Base-by-base conservation (phyloP, 352 stramenopile genomes). In the Globisporangium cylindrosporum region DNA sequence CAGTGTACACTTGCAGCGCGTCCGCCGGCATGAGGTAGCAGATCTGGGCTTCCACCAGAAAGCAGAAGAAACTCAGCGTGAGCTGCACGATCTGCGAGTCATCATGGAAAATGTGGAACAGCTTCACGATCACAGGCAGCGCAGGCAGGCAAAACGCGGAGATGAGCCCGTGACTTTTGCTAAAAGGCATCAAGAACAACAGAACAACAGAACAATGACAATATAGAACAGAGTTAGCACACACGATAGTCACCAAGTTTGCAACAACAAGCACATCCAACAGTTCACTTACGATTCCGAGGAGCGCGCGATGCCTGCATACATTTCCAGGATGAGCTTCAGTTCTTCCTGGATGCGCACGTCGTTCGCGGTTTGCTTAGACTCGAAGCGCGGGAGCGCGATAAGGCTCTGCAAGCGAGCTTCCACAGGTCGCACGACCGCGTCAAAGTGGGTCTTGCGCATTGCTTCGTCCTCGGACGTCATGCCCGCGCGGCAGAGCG, bases 21-120 rank as follows among this genome's bases (percentile, higher is more conserved):
- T 95, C 80, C 4, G 74, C 74, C 32, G 86, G 82, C 8, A 73
- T 78, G 1, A 94, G 75, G 64, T 94, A 94, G 38, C 81, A 90
- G 62, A 95, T 78, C 61, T 95, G 87, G 4, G 86, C 86, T 64
- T 94, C 88, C 12, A 94, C 88, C 32, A 95, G 71, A 25, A 86
- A 59, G 29, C 87, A 93, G 66, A 92, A 92, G 67, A 93, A 93
- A n/a, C 71, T 82, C 32, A 95, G 73, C 5, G 78, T 88, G 58
- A 91, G 71, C 36, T 90, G 82, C 48, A 93, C 85, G 58, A 94
- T 81, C 67, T 93, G 82, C 3, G 81, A 69, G 55, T 94, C 81
- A 32, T 73, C 74, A 38, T 94, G 83, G 71, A 93, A 95, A 4
- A 91, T 67, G 66, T 92, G 73, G 64, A 94, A 90, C 24, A 92